Conservation (phyloP, 805 yeast genomes). For the Yarrowia bubula region DNA sequence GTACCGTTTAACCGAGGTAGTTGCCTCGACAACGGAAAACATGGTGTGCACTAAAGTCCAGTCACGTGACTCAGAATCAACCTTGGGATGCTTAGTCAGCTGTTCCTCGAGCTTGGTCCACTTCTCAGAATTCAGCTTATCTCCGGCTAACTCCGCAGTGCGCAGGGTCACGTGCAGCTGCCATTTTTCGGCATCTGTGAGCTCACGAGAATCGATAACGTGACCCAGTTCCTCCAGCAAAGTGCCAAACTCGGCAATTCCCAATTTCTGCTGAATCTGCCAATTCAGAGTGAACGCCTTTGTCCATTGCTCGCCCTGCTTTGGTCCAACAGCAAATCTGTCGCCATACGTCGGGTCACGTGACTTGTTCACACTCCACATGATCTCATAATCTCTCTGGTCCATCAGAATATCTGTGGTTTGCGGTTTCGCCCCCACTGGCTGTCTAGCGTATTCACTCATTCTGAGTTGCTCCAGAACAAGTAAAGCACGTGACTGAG, state of each 20-base stretch:
- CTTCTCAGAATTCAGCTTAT: constrained; percentile 23
- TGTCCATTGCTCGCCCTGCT: constrained; percentile 38
- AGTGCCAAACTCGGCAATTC: constrained; percentile 17
- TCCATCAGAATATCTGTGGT: constrained; percentile 38
- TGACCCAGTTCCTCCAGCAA: not conserved
- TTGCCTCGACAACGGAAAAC: constrained; percentile 36
- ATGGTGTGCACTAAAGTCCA: constrained; percentile 37
- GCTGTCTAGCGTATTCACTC: constrained; percentile 12
- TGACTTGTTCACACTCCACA: constrained; percentile 52
- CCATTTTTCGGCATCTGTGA: constrained; percentile 1
- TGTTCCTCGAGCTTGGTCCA: constrained; percentile 24
- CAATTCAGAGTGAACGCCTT: constrained; percentile 41
- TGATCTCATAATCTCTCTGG: constrained; percentile 57
- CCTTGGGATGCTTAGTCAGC: not conserved
- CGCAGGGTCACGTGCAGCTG: not conserved
- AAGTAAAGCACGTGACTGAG: constrained; percentile 2
- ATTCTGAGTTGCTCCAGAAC: constrained; percentile 14
- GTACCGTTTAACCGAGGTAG: constrained; percentile 29
- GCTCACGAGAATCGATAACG: not conserved
- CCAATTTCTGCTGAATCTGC: constrained; percentile 34
- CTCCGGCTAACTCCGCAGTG: not conserved
- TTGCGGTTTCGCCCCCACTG: constrained; percentile 2
- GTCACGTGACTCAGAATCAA: not conserved
- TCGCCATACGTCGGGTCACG: constrained; percentile 35
- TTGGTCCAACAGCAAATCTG: constrained; percentile 35